phyloP scores from a whole-genome alignment of 352 stramenopile genomes.

The Salisapilia sapeloensis region DNA sequence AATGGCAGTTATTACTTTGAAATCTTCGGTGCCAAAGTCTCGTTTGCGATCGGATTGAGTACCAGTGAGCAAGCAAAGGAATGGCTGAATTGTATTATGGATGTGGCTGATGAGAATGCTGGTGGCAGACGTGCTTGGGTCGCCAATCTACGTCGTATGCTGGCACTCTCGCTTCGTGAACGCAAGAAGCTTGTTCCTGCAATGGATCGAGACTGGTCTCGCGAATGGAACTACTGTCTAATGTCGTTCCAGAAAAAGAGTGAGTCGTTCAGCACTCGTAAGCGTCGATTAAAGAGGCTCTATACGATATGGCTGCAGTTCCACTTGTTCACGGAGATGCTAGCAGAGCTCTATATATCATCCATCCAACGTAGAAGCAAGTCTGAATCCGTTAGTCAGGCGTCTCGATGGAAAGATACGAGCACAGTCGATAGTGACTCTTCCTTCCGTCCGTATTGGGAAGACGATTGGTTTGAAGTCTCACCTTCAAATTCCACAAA shows the following conservation, averaged over 20 bases:
- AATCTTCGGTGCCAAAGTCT: conserved; percentile 17
- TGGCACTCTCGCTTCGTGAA: conserved; percentile 28
- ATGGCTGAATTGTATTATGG: conserved; percentile 50
- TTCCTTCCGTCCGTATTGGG: too few relatives aligned
- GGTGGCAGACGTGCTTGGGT: conserved; percentile 49
- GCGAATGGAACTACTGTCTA: conserved; percentile 64
- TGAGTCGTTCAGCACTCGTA: conserved; percentile 14
- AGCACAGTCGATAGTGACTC: too few relatives aligned
- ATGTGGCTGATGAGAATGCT: conserved; percentile 58
- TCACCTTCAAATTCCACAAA: too few relatives aligned
- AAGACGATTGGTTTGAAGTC: too few relatives aligned
- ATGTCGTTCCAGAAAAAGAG: conserved; percentile 12
- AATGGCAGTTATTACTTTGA: conserved; percentile 48
- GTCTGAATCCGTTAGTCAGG: too few relatives aligned
- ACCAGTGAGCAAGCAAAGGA: conserved; percentile 15
- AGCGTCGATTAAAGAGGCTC: conserved; percentile 30
- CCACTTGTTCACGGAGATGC: conserved; percentile 41
- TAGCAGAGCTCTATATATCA: conserved; percentile 49
- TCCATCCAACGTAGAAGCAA: too few relatives aligned
- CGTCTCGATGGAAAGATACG: too few relatives aligned
- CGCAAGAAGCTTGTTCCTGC: conserved; percentile 25
- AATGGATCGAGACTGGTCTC: conserved; percentile 68
- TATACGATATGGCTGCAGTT: conserved; percentile 70
- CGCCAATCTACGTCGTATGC: conserved; percentile 24
- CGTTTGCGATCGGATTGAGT: conserved; percentile 33